Percentiles rank a stretch among this genome's conserved stretches.
Evolutionary conservation across 495 filamentous ascomycete species (phyloP).

Genomic region (Penicillium silybi): DNA sequence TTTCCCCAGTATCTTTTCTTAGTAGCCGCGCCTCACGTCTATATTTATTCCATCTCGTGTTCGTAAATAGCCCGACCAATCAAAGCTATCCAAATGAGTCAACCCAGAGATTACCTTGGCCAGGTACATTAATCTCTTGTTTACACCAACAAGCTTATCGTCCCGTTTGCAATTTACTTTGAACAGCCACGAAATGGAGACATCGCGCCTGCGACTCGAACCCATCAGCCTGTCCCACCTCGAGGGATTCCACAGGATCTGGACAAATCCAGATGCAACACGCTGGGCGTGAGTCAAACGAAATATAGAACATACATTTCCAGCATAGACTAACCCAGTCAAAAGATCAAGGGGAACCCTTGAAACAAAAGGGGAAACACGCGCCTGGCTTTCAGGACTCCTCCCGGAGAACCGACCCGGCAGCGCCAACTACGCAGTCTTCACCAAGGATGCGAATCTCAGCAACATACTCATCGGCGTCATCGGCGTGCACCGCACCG

Average conservation of each 20-base stretch:
- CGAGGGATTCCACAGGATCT: constrained; percentile 3
- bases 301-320: background rate
- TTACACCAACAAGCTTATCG: background rate
- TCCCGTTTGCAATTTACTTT: background rate
- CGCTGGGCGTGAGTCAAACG: background rate
- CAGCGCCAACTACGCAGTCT: constrained; percentile 2
- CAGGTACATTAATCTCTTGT: no score
- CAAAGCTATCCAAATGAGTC: no score
- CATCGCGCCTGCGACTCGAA: background rate
- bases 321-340: background rate
- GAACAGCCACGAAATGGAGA: background rate
- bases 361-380: background rate
- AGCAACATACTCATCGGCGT: background rate
- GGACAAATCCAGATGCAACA: background rate
- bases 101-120: no score
- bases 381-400: background rate
- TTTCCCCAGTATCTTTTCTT: no score
- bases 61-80: no score
- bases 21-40: no score
- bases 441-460: background rate
- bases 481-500: constrained; percentile 1
- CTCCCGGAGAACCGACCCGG: constrained; percentile 1
- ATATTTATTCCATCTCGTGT: no score
- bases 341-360: background rate
- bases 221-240: constrained; percentile 3